Evolutionary conservation across 2,329 filamentous ascomycete genomes (phyloP), one percentile per base, ranked within the genome.

Genomic region (Pseudogymnoascus pannorum): DNA sequence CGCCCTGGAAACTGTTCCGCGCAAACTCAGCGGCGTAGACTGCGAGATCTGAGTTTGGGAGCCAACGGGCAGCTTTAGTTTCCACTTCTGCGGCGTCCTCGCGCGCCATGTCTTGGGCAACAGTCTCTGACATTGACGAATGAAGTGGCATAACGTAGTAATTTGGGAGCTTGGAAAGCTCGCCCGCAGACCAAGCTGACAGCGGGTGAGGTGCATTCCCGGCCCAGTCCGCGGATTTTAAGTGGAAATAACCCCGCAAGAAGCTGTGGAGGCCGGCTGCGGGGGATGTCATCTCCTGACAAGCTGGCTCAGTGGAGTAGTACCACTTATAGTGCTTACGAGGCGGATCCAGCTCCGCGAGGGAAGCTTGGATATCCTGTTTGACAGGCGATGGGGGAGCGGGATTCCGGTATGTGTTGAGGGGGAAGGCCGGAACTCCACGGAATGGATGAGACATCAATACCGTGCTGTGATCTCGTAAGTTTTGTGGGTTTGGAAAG

Each of bases 241-340:
- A 76, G 68, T 88, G 81, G 65, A 88, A 83, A 68, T 89, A 89
- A 2, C 86, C 85, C 8, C 85, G 78, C 1, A 89, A 74, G 64
- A 88, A 89, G 1, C 72, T 71, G n/a, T 79, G 75, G 11, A 89
- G 74, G 2, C 83, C 81, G 62, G 82, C 78, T 0, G 73, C 67
- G 0, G 79, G 77, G 26, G 75, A 68, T 20, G 73, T 69, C 79
- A 81, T 82, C 31, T 83, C 76, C 2, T 63, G 33, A 0, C 76
- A 76, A 1, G 83, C 83, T 1, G 69, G 63, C 0, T 75, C 58
- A 2, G 77, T 79, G 2, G 81, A 81, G 66, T 85, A 86, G 71
- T 85, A 88, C 80, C 80, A 86, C 71, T 87, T 87, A 75, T 89
- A 89, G 70, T 88, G 86, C 69, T 88, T 88, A 7, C 83, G 70